A percentile compares a stretch with the other conserved stretches of the same genome.
Evolutionary conservation across 331 rosid genomes (phyloP).

Genomic region (Acacia concinna): DNA sequence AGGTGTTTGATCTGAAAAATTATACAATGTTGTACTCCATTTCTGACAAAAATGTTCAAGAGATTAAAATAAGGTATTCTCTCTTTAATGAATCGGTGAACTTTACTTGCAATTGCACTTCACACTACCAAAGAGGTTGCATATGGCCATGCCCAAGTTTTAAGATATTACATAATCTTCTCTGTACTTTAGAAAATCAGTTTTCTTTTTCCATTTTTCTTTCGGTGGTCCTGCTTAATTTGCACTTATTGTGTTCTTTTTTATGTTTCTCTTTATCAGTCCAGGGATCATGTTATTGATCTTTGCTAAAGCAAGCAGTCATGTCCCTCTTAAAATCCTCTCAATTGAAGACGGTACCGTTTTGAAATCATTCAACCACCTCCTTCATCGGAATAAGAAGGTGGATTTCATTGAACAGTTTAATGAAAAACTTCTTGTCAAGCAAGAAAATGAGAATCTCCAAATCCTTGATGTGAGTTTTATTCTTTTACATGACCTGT

Average conservation of each 20-base stretch:
- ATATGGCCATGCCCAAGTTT: conserved; percentile 1
- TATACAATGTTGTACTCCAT: conserved; percentile 94
- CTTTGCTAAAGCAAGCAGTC: conserved; percentile 77
- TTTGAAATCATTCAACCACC: conserved; percentile 94
- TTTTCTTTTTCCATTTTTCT: background rate
- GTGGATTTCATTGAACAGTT: conserved; percentile 99
- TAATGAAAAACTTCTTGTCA: conserved; percentile 97
- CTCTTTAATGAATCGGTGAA: conserved; percentile 20
- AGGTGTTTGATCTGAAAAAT: conserved; percentile 97
- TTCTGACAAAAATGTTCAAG: conserved; percentile 95
- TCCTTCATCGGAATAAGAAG: conserved; percentile 92
- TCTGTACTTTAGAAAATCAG: background rate
- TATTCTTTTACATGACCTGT: conserved; percentile 24
- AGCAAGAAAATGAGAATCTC: conserved; percentile 98
- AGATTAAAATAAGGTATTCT: conserved; percentile 92
- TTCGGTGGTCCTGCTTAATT: conserved; percentile 23
- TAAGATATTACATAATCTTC: conserved; percentile 19
- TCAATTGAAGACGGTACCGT: conserved; percentile 99
- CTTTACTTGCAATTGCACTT: conserved; percentile 16
- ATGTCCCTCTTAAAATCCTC: conserved; percentile 96
- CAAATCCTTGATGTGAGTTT: conserved; percentile 91
- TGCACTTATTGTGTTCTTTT: conserved; percentile 24
- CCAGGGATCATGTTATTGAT: conserved; percentile 98
- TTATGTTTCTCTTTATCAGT: conserved; percentile 43
- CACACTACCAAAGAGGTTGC: background rate